phyloP scores from a whole-genome alignment of 345 rosid species.

The Leavenworthia alabamica region DNA sequence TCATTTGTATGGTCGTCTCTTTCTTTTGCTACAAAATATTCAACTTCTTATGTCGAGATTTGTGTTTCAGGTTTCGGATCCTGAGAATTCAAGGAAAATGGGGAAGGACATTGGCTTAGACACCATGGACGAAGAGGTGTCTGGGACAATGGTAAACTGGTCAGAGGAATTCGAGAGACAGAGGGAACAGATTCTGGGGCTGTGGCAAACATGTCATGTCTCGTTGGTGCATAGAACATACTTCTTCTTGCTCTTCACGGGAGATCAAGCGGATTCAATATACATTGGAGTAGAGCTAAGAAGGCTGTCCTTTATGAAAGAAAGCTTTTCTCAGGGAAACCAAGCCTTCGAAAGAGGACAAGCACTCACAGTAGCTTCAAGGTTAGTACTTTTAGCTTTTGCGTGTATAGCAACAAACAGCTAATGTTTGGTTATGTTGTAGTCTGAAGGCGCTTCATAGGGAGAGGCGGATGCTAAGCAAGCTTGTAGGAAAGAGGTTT shows the following conservation, averaged over 20 bases:
- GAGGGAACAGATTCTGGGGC: conserved; percentile 59
- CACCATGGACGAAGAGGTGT: conserved; percentile 42
- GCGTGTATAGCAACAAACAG: neutral
- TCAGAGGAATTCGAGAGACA: conserved; percentile 55
- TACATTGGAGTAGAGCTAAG: conserved; percentile 91
- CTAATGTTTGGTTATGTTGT: conserved; percentile 3
- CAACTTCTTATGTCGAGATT: conserved; percentile 27
- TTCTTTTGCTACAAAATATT: conserved; percentile 12
- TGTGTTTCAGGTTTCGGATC: conserved; percentile 26
- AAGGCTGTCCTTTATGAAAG: conserved; percentile 80
- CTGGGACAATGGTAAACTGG: conserved; percentile 47
- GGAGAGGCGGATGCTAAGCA: conserved; percentile 76
- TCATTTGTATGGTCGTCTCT: conserved; percentile 10
- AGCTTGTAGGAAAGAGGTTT: conserved; percentile 67
- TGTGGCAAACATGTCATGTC: conserved; percentile 83
- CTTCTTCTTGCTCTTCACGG: conserved; percentile 87
- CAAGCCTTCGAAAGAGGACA: conserved; percentile 51
- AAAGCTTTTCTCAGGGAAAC: conserved; percentile 59
- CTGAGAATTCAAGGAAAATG: conserved; percentile 35
- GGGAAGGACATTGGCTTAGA: conserved; percentile 55
- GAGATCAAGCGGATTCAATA: conserved; percentile 84
- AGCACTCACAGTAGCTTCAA: conserved; percentile 56
- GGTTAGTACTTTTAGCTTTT: conserved; percentile 40
- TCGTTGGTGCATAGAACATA: conserved; percentile 88
- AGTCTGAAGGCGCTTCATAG: conserved; percentile 66